Evolutionary conservation across 1,284 basidiomycete species (phyloP).

Genomic region (Ganoderma sinense): DNA sequence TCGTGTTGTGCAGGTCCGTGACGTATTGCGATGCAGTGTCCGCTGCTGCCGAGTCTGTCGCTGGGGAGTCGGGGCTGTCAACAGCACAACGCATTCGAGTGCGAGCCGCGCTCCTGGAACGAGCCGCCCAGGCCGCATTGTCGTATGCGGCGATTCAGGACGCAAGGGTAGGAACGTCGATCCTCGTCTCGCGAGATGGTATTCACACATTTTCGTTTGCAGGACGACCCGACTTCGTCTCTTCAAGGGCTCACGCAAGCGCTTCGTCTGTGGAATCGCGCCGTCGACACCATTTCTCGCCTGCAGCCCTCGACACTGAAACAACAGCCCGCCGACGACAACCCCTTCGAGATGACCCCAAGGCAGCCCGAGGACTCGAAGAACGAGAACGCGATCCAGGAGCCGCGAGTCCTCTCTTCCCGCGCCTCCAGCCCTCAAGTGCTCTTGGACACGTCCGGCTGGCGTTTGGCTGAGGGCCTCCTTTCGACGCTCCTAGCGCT

Average conservation of each 20-base stretch:
- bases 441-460: slow-evolving; percentile 67
- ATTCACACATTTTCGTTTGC: slow-evolving; percentile 3
- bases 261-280: slow-evolving; percentile 83
- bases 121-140: slow-evolving; percentile 74
- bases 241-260: slow-evolving; percentile 73
- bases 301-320: slow-evolving; percentile 53
- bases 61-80: slow-evolving; percentile 56
- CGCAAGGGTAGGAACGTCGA: slow-evolving; percentile 56
- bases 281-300: slow-evolving; percentile 73
- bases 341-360: slow-evolving; percentile 64
- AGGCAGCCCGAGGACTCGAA: slow-evolving; percentile 16
- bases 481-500: slow-evolving; percentile 71
- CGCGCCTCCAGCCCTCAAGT: slow-evolving; percentile 33
- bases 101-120: slow-evolving; percentile 67
- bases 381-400: slow-evolving; percentile 19
- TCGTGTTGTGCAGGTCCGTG: slow-evolving; percentile 47
- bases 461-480: slow-evolving; percentile 77
- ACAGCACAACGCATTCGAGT: slow-evolving; percentile 64
- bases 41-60: slow-evolving; percentile 49
- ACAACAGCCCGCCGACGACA: slow-evolving; percentile 47
- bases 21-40: slow-evolving; percentile 66
- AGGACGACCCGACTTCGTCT: slow-evolving; percentile 74
- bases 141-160: slow-evolving; percentile 75
- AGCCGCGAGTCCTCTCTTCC: slow-evolving; percentile 29
- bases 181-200: slow-evolving; percentile 7